Evolutionary conservation across 1,284 basidiomycete genomes (phyloP).

Genomic region (Trametes polyzona): DNA sequence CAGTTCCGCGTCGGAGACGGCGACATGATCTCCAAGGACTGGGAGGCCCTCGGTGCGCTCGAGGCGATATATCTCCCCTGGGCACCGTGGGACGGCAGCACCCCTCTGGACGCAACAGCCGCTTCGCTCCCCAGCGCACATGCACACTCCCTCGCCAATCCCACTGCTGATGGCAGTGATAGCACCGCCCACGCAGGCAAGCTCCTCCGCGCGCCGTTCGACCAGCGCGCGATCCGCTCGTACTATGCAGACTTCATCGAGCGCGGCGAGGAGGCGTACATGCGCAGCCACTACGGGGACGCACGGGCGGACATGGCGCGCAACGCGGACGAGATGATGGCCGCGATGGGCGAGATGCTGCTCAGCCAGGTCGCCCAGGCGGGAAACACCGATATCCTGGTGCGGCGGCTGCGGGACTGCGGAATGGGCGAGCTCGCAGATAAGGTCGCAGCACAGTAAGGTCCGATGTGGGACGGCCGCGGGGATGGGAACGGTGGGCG

Average conservation of each 20-base stretch:
- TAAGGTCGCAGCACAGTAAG: conserved; percentile 9
- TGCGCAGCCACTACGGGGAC: conserved; percentile 12
- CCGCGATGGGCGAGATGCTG: conserved; percentile 14
- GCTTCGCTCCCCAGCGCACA: conserved; percentile 5
- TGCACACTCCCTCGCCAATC: background rate
- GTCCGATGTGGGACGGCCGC: no score
- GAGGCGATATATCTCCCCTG: conserved; percentile 12
- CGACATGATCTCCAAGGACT: conserved; percentile 9
- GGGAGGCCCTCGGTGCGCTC: conserved; percentile 10
- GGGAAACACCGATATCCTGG: conserved; percentile 10
- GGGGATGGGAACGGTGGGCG: no score
- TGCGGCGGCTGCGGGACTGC: conserved; percentile 5
- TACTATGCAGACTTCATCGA: conserved; percentile 18
- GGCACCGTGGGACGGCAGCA: conserved; percentile 9
- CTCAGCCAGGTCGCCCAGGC: conserved; percentile 15
- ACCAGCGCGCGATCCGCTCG: conserved; percentile 8
- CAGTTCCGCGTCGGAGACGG: conserved; percentile 21
- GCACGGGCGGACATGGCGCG: conserved; percentile 11
- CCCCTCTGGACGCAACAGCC: background rate
- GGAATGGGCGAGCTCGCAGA: conserved; percentile 16
- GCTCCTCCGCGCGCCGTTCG: conserved; percentile 6
- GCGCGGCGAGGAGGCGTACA: conserved; percentile 14
- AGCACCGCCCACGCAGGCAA: background rate
- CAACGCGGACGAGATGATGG: conserved; percentile 4
- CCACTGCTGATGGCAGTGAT: background rate